Evolutionary conservation across 306 rosid species (phyloP).

Genomic region (Clitoria ternatea): DNA sequence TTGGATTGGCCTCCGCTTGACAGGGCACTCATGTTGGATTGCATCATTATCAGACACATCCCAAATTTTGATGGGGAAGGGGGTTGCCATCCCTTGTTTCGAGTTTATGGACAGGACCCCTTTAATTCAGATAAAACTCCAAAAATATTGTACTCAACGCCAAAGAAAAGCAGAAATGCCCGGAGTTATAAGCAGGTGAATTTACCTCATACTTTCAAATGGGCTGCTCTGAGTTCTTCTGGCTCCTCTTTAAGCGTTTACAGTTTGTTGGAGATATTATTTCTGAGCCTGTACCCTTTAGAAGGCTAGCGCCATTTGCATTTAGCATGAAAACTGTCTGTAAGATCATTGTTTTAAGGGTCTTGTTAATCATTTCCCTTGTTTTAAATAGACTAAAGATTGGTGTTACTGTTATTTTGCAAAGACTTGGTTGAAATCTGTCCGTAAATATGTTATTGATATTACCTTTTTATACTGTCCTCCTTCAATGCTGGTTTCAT

Average conservation of each 20-base stretch:
- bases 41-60: slow-evolving; percentile 71
- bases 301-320: background rate
- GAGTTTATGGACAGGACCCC: slow-evolving; percentile 83
- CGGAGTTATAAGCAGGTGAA: slow-evolving; percentile 78
- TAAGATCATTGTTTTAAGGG: background rate
- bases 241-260: background rate
- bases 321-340: background rate
- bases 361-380: too few species aligned
- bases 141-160: slow-evolving; percentile 61
- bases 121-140: slow-evolving; percentile 55
- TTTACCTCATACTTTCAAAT: slow-evolving; percentile 17
- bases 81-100: slow-evolving; percentile 79
- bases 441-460: slow-evolving; percentile 1
- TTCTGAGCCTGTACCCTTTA: background rate
- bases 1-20: slow-evolving; percentile 92
- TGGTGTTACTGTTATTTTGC: background rate
- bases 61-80: slow-evolving; percentile 72
- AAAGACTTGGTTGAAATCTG: background rate
- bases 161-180: slow-evolving; percentile 52
- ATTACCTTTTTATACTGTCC: background rate
- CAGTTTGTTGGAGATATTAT: slow-evolving; percentile 6
- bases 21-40: slow-evolving; percentile 83
- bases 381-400: background rate
- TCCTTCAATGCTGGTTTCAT: background rate
- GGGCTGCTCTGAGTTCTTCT: background rate